phyloP scores from a whole-genome alignment of 345 rosid species.

The Melastoma malabathricum region DNA sequence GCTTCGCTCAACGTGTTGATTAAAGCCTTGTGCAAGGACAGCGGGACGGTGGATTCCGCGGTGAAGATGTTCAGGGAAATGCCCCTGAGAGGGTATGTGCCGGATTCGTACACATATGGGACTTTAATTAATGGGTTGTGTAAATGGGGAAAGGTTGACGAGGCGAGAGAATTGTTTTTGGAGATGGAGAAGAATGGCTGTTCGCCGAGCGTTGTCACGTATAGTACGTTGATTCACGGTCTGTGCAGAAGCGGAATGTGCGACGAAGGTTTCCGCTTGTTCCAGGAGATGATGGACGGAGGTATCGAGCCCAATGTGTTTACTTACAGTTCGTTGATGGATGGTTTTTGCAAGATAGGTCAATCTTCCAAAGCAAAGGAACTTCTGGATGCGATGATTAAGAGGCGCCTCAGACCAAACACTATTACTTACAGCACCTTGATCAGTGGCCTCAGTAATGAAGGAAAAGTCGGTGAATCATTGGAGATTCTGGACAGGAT shows the following conservation, averaged over 20 bases:
- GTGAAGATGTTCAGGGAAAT: constrained; percentile 63
- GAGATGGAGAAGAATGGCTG: constrained; percentile 72
- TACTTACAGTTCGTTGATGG: constrained; percentile 74
- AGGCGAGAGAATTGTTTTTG: constrained; percentile 53
- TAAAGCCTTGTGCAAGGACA: constrained; percentile 68
- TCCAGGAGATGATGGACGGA: constrained; percentile 60
- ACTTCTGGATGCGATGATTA: constrained; percentile 51
- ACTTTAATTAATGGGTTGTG: constrained; percentile 81
- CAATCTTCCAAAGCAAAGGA: constrained; percentile 46
- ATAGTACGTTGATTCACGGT: constrained; percentile 60
- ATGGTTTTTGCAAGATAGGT: constrained; percentile 69
- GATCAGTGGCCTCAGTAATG: constrained; percentile 66
- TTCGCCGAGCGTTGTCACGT: constrained; percentile 72
- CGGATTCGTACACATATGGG: constrained; percentile 84
- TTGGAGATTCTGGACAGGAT: constrained; percentile 64
- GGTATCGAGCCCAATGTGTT: constrained; percentile 76
- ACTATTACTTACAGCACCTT: constrained; percentile 51
- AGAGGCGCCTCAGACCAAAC: constrained; percentile 46
- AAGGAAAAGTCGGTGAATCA: constrained; percentile 54
- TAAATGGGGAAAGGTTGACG: constrained; percentile 41
- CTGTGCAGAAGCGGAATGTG: constrained; percentile 44
- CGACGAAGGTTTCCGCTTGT: constrained; percentile 48
- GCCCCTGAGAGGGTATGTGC: constrained; percentile 53
- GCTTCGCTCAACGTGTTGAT: constrained; percentile 75
- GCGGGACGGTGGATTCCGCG: constrained; percentile 52